Percentiles rank a stretch among this genome's conserved stretches.
These are phyloP conservation scores for Aotearoamyces nothofagi DNA, from an alignment of 2,329 filamentous ascomycete genomes.

Conservation along the genomic window DNA sequence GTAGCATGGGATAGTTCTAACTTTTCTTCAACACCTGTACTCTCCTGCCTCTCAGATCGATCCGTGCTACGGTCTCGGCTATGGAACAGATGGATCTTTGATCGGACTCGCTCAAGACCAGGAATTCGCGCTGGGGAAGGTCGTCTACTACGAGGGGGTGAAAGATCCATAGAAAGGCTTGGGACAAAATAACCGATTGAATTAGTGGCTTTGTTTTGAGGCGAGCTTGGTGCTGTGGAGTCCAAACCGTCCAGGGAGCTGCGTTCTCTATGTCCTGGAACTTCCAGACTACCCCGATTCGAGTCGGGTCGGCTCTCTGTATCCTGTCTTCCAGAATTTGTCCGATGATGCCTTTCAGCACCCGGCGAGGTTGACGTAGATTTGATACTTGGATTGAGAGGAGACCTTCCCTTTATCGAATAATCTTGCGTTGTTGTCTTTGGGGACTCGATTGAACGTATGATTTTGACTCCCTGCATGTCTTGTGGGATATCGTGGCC, in stretches of 20 bases:
- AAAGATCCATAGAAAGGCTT: slow-evolving; percentile 45
- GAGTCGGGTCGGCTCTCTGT: slow-evolving; percentile 5
- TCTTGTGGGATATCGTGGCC: slow-evolving; percentile 11
- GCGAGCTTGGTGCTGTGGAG: slow-evolving; percentile 24
- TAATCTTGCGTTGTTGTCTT: slow-evolving; percentile 2
- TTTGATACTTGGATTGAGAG: neutral
- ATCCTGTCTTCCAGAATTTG: neutral
- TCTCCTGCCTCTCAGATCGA: too few species aligned
- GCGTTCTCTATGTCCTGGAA: slow-evolving; percentile 23
- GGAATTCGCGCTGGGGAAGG: slow-evolving; percentile 48
- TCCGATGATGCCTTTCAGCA: slow-evolving; percentile 1
- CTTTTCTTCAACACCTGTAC: slow-evolving; percentile 24
- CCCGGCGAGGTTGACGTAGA: slow-evolving; percentile 1
- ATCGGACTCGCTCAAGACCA: slow-evolving; percentile 23
- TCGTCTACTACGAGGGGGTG: slow-evolving; percentile 44
- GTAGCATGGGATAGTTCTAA: too few species aligned
- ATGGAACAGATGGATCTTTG: slow-evolving; percentile 21
- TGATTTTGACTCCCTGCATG: slow-evolving; percentile 5
- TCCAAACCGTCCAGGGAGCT: slow-evolving; percentile 26
- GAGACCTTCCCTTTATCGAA: neutral
- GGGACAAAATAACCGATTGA: slow-evolving; percentile 30
- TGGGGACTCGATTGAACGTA: slow-evolving; percentile 7
- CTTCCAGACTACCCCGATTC: slow-evolving; percentile 29
- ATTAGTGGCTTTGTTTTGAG: slow-evolving; percentile 10
- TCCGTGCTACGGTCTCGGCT: slow-evolving; percentile 34